Evolutionary conservation across 768 basidiomycete species (phyloP).

Genomic region (Tephrocybe sp.): DNA sequence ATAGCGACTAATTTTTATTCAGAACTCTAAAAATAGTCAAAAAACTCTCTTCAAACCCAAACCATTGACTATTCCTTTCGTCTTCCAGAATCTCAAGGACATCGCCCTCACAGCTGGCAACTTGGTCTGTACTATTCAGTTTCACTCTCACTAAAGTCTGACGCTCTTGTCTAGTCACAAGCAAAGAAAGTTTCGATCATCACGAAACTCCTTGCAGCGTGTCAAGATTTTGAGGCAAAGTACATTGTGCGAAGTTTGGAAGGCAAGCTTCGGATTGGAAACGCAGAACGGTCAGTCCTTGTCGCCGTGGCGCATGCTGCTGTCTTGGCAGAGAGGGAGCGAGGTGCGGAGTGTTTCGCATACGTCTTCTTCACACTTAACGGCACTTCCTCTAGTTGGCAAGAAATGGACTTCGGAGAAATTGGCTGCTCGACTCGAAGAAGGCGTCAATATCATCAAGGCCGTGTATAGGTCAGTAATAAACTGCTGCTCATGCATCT

Average conservation of each 20-base stretch:
- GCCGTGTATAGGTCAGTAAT: constrained; percentile 81
- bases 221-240: constrained; percentile 90
- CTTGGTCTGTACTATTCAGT: constrained; percentile 45
- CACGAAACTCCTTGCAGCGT: constrained; percentile 90
- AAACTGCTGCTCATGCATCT: constrained; percentile 7
- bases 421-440: constrained; percentile 69
- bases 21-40: constrained; percentile 94
- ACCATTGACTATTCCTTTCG: constrained; percentile 81
- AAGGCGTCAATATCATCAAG: constrained; percentile 78
- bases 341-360: constrained; percentile 16
- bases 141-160: neutral
- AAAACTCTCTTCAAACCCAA: constrained; percentile 95
- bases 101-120: constrained; percentile 87
- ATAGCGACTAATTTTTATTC: neutral
- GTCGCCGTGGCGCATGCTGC: constrained; percentile 92
- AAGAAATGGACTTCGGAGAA: constrained; percentile 79
- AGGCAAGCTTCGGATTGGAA: constrained; percentile 95
- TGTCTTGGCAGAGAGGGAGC: constrained; percentile 78
- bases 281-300: constrained; percentile 94
- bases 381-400: constrained; percentile 41
- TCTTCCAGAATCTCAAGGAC: constrained; percentile 88
- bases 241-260: constrained; percentile 95
- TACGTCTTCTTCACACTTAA: neutral
- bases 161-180: constrained; percentile 68
- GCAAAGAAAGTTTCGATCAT: constrained; percentile 93